Conservation (phyloP, 495 filamentous ascomycete genomes). For the Xylaria scruposa region DNA sequence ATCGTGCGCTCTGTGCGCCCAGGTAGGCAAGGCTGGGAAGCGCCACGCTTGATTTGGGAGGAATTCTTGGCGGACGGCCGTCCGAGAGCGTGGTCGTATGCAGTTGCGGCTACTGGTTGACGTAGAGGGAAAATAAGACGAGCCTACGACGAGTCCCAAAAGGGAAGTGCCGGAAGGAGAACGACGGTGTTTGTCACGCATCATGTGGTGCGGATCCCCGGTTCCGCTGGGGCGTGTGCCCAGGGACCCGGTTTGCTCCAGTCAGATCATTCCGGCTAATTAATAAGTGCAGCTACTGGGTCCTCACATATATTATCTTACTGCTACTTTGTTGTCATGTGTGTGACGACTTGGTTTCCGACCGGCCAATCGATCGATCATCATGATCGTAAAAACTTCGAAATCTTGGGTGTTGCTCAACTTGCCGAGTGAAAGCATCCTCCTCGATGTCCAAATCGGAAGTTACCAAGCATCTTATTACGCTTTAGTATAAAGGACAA, state of each 20-base stretch:
- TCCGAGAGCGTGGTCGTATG: constrained; percentile 4
- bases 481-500: not conserved
- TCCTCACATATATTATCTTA: not conserved
- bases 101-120: not conserved
- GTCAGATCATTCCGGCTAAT: constrained; percentile 19
- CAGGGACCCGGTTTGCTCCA: constrained; percentile 10
- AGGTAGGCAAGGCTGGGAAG: constrained; percentile 19
- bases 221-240: constrained; percentile 16
- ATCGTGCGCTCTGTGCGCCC: constrained; percentile 27
- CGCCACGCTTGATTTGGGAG: constrained; percentile 15
- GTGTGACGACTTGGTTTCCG: not conserved
- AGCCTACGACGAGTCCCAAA: constrained; percentile 30
- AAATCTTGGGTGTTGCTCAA: not conserved
- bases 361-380: not conserved
- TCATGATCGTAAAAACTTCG: not conserved
- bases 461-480: not conserved
- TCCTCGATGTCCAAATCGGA: not conserved
- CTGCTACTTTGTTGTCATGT: not conserved
- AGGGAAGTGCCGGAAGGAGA: constrained; percentile 39
- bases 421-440: not conserved
- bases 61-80: constrained; percentile 6
- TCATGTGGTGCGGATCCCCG: constrained; percentile 8
- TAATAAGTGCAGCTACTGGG: constrained; percentile 11
- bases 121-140: constrained; percentile 24
- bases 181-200: constrained; percentile 8